Evolutionary conservation across 2,329 filamentous ascomycete species (phyloP).

Genomic region (Alternaria metachromatica): DNA sequence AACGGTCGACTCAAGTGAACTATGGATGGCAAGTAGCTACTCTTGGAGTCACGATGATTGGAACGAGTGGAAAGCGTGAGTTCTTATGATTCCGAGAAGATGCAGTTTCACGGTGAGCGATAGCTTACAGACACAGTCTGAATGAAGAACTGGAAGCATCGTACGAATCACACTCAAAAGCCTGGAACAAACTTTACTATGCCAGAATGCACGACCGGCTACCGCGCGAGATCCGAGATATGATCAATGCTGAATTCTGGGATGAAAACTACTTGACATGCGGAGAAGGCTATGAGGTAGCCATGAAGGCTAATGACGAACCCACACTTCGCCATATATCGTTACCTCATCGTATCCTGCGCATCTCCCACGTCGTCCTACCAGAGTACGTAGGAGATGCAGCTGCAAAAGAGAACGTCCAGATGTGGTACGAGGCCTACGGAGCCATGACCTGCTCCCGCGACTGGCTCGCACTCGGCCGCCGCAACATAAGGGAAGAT

Average conservation of each 20-base stretch:
- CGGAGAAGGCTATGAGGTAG: neutral
- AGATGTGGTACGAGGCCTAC: neutral
- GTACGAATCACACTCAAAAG: neutral
- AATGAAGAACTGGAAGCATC: neutral
- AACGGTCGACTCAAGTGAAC: neutral
- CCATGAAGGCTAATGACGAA: neutral
- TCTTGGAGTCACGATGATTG: neutral
- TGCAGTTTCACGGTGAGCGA: neutral
- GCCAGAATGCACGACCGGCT: neutral
- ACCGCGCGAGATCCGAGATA: neutral
- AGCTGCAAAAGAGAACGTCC: neutral
- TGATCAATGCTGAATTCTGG: neutral
- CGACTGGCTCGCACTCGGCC: neutral
- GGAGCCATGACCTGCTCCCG: neutral
- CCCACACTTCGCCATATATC: too few species aligned
- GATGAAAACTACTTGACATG: neutral
- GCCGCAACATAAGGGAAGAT: fast-evolving
- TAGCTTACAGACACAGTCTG: neutral
- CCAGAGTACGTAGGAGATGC: neutral
- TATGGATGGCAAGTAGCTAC: neutral
- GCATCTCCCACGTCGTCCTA: neutral
- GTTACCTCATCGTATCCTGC: too few species aligned
- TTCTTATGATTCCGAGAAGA: neutral
- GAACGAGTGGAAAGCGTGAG: neutral
- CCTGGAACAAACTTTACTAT: neutral